Evolutionary conservation across 108 stramenopile genomes (phyloP).

Genomic region (Hondaea fermentalgiana): DNA sequence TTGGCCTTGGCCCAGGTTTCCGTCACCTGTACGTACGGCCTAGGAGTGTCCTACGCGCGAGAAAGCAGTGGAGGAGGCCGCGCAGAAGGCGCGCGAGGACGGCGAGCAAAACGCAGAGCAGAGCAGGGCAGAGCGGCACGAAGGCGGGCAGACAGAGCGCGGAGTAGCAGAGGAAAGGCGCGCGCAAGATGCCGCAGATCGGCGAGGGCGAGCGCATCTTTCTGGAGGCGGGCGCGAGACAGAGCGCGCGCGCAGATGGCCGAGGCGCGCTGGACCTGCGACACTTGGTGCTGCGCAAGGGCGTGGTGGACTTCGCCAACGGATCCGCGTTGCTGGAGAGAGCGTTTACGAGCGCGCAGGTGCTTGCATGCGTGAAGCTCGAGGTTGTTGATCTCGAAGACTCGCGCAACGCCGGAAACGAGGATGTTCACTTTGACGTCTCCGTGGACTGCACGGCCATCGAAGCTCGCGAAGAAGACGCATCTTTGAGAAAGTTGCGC

Average conservation of each 20-base stretch:
- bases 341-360: neutral
- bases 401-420: neutral
- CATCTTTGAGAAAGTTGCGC: neutral
- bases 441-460: neutral
- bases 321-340: neutral
- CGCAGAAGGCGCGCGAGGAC: no score
- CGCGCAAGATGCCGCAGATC: neutral
- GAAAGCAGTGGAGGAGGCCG: no score
- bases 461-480: slow-evolving; percentile 2
- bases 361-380: neutral
- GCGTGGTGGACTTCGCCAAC: neutral
- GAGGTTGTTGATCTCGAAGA: neutral
- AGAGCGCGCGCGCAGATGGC: neutral
- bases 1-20: no score
- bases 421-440: neutral
- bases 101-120: no score
- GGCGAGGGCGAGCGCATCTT: neutral
- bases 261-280: neutral
- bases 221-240: neutral
- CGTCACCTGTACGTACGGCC: no score
- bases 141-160: neutral
- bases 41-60: no score
- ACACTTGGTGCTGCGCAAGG: neutral
- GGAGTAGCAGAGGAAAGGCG: neutral
- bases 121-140: neutral